Evolutionary conservation across 768 basidiomycete genomes (phyloP).

Genomic region (Podaxis carcinomalis): DNA sequence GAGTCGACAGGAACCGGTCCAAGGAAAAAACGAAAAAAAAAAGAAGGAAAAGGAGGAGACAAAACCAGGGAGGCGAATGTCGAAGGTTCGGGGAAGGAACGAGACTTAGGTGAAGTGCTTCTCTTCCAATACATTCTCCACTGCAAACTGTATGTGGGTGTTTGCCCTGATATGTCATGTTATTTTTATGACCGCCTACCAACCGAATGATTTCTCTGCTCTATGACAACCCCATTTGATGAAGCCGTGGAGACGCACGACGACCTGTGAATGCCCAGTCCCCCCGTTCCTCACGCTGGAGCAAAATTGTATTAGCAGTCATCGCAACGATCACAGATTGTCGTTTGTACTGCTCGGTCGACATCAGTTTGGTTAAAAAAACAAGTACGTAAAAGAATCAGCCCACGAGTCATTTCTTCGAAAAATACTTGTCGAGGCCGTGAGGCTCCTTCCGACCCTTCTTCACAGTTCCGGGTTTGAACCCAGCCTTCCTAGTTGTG

Average conservation of each 20-base stretch:
- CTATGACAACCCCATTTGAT: slow-evolving; percentile 7
- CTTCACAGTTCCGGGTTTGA: slow-evolving; percentile 14
- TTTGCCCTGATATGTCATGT: slow-evolving; percentile 4
- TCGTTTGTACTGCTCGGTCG: neutral
- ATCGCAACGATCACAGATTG: slow-evolving; percentile 1
- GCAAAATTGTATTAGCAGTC: neutral
- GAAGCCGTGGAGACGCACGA: slow-evolving; percentile 2
- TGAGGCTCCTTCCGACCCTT: slow-evolving; percentile 28
- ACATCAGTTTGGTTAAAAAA: neutral
- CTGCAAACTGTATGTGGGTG: slow-evolving; percentile 1
- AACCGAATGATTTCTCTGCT: neutral
- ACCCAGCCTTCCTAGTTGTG: slow-evolving; percentile 11
- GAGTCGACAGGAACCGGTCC: slow-evolving; percentile 29
- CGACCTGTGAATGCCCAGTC: too few species aligned
- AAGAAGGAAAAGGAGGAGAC: slow-evolving; percentile 9
- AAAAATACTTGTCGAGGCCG: slow-evolving; percentile 39
- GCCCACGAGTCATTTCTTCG: slow-evolving; percentile 21
- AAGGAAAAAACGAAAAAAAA: slow-evolving; percentile 21
- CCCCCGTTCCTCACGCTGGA: neutral
- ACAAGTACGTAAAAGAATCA: neutral
- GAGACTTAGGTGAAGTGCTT: neutral
- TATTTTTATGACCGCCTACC: slow-evolving; percentile 1
- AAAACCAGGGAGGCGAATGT: slow-evolving; percentile 13
- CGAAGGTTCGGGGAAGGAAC: slow-evolving; percentile 4
- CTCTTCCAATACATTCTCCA: neutral